Evolutionary conservation across 2,329 filamentous ascomycete genomes (phyloP).

Genomic region (Drechmeria coniospora): DNA sequence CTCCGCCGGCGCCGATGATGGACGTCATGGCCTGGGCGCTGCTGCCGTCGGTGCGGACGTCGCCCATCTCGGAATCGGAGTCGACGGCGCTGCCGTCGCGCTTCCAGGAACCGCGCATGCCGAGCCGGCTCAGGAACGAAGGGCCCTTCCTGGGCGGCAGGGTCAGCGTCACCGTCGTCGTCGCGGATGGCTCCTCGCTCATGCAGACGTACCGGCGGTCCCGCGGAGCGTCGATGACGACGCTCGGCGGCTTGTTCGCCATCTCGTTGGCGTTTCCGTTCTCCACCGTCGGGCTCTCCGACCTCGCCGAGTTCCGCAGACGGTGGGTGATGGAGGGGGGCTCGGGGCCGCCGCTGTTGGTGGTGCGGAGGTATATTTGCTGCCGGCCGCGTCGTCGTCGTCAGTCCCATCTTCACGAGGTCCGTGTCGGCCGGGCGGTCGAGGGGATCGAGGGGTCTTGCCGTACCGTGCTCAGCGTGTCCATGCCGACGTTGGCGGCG

Average conservation of each 20-base stretch:
- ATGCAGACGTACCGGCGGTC: slow-evolving; percentile 46
- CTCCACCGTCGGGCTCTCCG: slow-evolving; percentile 35
- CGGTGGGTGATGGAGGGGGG: slow-evolving; percentile 39
- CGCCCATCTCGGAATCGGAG: slow-evolving; percentile 56
- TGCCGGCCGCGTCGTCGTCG: slow-evolving; percentile 4
- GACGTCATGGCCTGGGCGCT: slow-evolving; percentile 73
- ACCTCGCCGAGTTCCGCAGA: slow-evolving; percentile 33
- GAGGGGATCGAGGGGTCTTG: too few species aligned
- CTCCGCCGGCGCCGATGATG: slow-evolving; percentile 47
- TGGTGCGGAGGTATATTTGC: slow-evolving; percentile 25
- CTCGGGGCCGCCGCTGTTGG: slow-evolving; percentile 19
- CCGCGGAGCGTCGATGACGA: slow-evolving; percentile 30
- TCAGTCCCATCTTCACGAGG: not conserved
- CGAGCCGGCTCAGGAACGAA: slow-evolving; percentile 74
- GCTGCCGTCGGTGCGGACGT: slow-evolving; percentile 58
- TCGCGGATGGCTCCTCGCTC: too few species aligned
- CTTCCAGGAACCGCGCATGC: slow-evolving; percentile 60
- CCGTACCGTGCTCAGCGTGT: slow-evolving; percentile 22
- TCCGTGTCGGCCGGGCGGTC: not conserved
- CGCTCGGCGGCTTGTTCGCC: slow-evolving; percentile 18
- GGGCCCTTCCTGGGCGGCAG: slow-evolving; percentile 58
- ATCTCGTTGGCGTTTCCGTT: slow-evolving; percentile 23
- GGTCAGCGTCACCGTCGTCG: slow-evolving; percentile 4
- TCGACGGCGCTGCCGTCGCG: slow-evolving; percentile 45
- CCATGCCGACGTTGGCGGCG: slow-evolving; percentile 15